Base-by-base conservation (phyloP, 768 basidiomycete species). In the Phylloporus sp. region DNA sequence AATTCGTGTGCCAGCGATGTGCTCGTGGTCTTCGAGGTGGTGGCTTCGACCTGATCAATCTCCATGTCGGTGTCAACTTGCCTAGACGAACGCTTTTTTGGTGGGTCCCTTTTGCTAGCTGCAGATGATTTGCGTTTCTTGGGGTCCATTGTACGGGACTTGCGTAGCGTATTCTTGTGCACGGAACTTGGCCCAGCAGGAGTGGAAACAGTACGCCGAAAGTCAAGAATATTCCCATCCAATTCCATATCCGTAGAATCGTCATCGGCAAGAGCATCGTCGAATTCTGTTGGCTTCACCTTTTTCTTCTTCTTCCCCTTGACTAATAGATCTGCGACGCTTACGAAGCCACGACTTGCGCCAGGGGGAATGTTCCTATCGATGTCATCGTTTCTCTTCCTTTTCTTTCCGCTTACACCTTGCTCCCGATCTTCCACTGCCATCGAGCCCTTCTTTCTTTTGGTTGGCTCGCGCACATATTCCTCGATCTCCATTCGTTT, bases 401-500 rank as follows among this genome's bases (percentile, higher is more conserved):
- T 79, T 64, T 89, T 91, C 54, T 73, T 76, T 18, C 68, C 70
- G 52, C 68, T 70, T 22, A 56, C 52, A 10, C 70, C 55, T 23
- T 70, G 58, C 10, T 59, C 58, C 27, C 63, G 59, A 36, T 70
- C 69, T 48, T 70, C 58, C 7, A 22, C 20, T 13, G 34, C 23
- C 24, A 68, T 50, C 8, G 52, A 53, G 26, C 47, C 23, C 49
- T 75, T 68, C 59, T 63, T 71, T 57, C 66, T 71, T 53, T 67
- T 70, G 20, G 62, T 67, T 36, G 76, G 72, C 55, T 79, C 76
- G 34, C 84, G 81, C 28, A 80, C 75, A 58, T 88, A 85, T 56
- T 83, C 80, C 59, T 86, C 81, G 34, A 94, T 88, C 45, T 87
- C 86, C 83, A 97, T 92, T 20, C 72, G 75, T 70, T 85, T 86